Evolutionary conservation across 768 basidiomycete genomes (phyloP), one percentile per base, ranked within the genome.

Genomic region (Crepidotus variabilis): DNA sequence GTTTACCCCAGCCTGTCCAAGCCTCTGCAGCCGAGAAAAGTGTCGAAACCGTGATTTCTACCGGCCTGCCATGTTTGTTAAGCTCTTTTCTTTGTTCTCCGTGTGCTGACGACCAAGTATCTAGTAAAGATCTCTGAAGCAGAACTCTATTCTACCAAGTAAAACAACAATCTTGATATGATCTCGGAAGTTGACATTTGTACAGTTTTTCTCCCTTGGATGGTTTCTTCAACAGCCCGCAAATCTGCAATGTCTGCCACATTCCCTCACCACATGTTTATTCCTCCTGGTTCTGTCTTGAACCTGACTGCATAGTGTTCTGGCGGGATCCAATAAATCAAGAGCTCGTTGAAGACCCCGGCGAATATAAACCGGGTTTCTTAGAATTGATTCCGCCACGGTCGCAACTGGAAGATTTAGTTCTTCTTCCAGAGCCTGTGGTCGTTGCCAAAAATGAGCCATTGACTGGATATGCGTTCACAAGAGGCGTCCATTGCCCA

Each of bases 401-500:
- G 65, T 65, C 35, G 59, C 78, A 16, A 71, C 71, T 7, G 16
- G 63, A 43, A 68, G 63, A 5, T 69, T 20, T 63, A 57, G 24
- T 80, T 82, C 3, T 50, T 63, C 9, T 61, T 63, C 10, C 77
- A 71, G 5, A 68, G 24, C 50, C 2, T 10, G 23, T 68, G 4
- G 57, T 65, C 10, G 52, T 62, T 47, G 48, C 66, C 7, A 51
- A 58, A 11, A 58, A 70, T 46, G 75, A 72, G 1, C 68, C 82
- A 32, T 77, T 76, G 9, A 88, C 85, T 2, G 73, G 75, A 2
- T 82, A 81, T 58, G 72, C 75, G 4, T 86, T 80, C 60, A 83
- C 78, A 14, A 80, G 81, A 61, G 90, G 90, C 1, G 84, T 83
- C 74, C 86, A 89, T 64, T 93, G 91, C 65, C 59, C 54, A 16